Conservation (phyloP, 2,329 filamentous ascomycete genomes). For the Helminthosporium solani region DNA sequence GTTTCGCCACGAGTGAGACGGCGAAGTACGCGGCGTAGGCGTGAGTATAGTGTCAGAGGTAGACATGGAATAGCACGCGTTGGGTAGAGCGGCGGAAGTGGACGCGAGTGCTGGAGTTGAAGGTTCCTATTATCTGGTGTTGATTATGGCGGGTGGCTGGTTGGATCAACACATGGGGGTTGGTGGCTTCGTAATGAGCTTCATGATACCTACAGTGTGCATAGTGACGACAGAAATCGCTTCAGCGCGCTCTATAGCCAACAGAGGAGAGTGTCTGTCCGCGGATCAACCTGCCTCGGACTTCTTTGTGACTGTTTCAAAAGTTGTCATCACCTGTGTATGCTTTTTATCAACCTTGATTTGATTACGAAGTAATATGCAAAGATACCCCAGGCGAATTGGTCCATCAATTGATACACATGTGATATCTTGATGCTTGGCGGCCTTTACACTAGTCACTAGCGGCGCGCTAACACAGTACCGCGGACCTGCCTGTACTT, state of each 20-base stretch:
- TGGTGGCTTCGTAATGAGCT: slow-evolving; percentile 13
- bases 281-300: too few species aligned
- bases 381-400: too few species aligned
- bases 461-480: neutral
- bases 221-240: slow-evolving; percentile 11
- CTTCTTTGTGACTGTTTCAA: too few species aligned
- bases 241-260: neutral
- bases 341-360: too few species aligned
- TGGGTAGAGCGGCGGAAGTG: neutral
- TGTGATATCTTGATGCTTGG: neutral
- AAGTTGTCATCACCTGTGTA: too few species aligned
- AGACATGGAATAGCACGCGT: slow-evolving; percentile 19
- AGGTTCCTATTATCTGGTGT: slow-evolving; percentile 5
- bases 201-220: slow-evolving; percentile 29
- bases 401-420: too few species aligned
- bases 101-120: slow-evolving; percentile 13
- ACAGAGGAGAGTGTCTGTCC: too few species aligned
- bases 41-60: slow-evolving; percentile 27
- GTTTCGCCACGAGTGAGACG: slow-evolving; percentile 48
- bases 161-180: neutral
- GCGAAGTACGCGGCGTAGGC: slow-evolving; percentile 31
- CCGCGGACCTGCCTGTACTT: too few species aligned
- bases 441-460: neutral
- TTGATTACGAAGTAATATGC: too few species aligned
- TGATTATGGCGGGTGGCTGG: neutral